Base-by-base conservation (phyloP, 805 yeast species). In the Starmera quercuum region DNA sequence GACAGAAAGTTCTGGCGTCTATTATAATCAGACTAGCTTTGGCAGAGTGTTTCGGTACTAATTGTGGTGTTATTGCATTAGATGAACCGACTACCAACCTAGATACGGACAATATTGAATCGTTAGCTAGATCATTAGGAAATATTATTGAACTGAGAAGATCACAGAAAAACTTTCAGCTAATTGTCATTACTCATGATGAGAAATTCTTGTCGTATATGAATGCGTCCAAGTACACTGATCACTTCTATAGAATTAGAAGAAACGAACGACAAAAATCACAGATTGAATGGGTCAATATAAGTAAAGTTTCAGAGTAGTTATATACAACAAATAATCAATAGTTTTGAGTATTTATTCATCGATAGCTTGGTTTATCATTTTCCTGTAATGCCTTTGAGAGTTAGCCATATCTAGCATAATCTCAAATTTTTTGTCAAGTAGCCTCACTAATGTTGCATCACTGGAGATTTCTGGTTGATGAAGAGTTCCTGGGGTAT, bases 51-150 rank as follows among this genome's bases (percentile, higher is more conserved):
- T 90, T 92, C 63, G 97, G 98, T 7, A 70, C 78, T 2, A 85
- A 83, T 51, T 90, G 96, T 63, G 98, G 98, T 32, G 83, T 92
- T 58, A 85, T 92, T 46, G 95, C 97, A 0, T 66, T 92, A 26
- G 99, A 92, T 59, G 99, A 92, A 59, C 99, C 99, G 7, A 92
- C 99, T 0, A 92, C 98, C 0, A 92, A 92, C 49, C 65, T 92
- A 37, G 99, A 92, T 58, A 75, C 73, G 32, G 95, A 83, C 38
- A 92, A 92, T 50, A 77, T 88, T 33, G 94, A 82, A 46, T 76
- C 95, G 25, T 68, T 92, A 39, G 98, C 97, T 0, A 73, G 68
- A 43, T 79, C 95, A 2, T 64, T 92, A 44, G 73, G 78, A 39
- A 69, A 68, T 32, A 84, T 92, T 34, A 85, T 92, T 37, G 80